phyloP scores from a whole-genome alignment of 2,329 filamentous ascomycete species.

The Aspergillus spinulosporus region DNA sequence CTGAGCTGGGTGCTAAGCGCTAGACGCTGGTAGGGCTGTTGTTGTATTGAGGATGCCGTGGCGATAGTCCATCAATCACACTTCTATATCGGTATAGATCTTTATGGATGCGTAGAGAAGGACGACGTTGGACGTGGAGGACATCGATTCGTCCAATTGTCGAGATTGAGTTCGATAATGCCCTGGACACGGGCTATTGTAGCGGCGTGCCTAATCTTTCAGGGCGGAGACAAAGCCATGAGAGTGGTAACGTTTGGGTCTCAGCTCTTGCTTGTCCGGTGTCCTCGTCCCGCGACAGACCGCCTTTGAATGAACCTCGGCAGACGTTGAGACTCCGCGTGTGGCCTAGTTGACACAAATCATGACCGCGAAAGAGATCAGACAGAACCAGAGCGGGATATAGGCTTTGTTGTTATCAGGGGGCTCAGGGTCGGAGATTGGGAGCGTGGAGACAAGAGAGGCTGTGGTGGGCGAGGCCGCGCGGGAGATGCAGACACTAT shows the following conservation, averaged over 20 bases:
- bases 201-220: not conserved
- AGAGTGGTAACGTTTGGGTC: not conserved
- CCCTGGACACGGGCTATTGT: not conserved
- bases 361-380: slow-evolving; percentile 41
- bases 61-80: not conserved
- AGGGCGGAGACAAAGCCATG: not conserved
- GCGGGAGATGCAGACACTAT: slow-evolving; percentile 13
- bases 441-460: slow-evolving; percentile 10
- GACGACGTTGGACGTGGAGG: not conserved
- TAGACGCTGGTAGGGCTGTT: not conserved
- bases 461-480: slow-evolving; percentile 15
- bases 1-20: not conserved
- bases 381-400: slow-evolving; percentile 39
- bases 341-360: slow-evolving; percentile 33
- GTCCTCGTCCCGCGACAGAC: not conserved
- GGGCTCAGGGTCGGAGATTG: slow-evolving; percentile 25
- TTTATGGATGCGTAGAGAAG: not conserved
- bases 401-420: slow-evolving; percentile 34
- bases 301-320: slow-evolving; percentile 2
- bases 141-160: not conserved
- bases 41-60: not conserved
- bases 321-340: not conserved
- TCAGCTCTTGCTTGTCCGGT: not conserved
- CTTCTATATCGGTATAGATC: not conserved
- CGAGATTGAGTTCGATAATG: not conserved